Percentiles rank a stretch among this genome's conserved stretches.
These are phyloP conservation scores for Xylaria sp. DNA, from an alignment of 2,329 filamentous ascomycete genomes.

Conservation along the genomic window DNA sequence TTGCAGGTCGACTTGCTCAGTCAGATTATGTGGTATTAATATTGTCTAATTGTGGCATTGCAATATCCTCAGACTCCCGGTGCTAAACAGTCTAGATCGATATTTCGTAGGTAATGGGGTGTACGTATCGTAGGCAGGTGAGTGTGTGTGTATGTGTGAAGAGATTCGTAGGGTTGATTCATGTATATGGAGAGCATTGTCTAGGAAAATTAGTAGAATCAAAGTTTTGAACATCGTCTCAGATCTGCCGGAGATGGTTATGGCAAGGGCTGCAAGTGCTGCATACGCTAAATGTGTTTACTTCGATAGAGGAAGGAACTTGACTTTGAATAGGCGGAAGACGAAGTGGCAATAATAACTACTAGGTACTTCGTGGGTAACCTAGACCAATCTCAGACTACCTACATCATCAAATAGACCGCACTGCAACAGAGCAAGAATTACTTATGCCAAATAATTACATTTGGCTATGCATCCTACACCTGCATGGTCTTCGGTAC, in stretches of 20 bases:
- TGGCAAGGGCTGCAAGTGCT: background rate
- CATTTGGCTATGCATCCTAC: background rate
- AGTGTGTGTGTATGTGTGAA: background rate
- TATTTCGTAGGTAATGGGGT: conserved; percentile 15
- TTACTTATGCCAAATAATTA: background rate
- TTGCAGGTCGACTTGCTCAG: conserved; percentile 7
- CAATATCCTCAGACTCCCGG: background rate
- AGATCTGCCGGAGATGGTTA: background rate
- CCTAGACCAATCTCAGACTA: too few relatives aligned
- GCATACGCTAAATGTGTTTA: background rate
- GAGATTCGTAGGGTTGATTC: too few relatives aligned
- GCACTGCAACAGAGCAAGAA: background rate
- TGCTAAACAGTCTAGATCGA: conserved; percentile 14
- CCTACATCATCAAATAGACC: background rate
- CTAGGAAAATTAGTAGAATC: background rate
- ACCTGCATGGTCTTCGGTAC: background rate
- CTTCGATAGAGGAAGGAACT: conserved; percentile 18
- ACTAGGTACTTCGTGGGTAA: background rate
- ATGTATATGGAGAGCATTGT: background rate
- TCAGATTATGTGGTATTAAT: background rate
- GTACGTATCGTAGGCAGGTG: background rate
- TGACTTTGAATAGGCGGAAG: background rate
- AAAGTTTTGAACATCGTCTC: conserved; percentile 3
- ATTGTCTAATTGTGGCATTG: background rate
- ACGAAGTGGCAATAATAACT: background rate